A percentile compares a stretch with the other conserved stretches of the same genome.
phyloP scores from a whole-genome alignment of 2,329 filamentous ascomycete species.

The Verticillium isaacii region DNA sequence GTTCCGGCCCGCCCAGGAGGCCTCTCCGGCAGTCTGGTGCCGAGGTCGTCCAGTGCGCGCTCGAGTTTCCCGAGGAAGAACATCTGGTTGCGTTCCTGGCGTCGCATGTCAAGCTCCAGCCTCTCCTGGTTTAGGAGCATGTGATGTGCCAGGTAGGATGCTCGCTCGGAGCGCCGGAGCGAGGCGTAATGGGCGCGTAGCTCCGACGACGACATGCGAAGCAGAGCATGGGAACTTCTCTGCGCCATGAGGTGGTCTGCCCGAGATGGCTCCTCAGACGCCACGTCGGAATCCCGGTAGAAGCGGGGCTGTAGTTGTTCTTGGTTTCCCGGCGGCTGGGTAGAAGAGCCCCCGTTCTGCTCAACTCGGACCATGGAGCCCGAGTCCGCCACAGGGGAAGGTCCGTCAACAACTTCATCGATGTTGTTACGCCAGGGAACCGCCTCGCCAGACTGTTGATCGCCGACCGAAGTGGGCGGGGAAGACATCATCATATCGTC shows the following conservation, averaged over 20 bases:
- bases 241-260: not conserved
- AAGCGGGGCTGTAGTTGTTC: not conserved
- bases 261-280: not conserved
- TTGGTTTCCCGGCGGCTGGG: not conserved
- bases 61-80: constrained; percentile 11
- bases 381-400: not conserved
- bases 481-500: constrained; percentile 8
- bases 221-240: not conserved
- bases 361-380: not conserved
- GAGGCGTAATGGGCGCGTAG: constrained; percentile 10
- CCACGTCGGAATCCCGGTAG: not conserved
- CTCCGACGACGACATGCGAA: constrained; percentile 7
- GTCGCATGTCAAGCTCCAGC: constrained; percentile 10
- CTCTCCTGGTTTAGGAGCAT: constrained; percentile 13
- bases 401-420: not conserved
- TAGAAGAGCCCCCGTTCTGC: not conserved
- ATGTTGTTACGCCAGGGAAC: not conserved
- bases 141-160: constrained; percentile 11
- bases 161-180: constrained; percentile 4
- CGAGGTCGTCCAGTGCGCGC: not conserved
- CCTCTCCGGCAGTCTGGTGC: not conserved
- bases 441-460: not conserved
- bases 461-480: constrained; percentile 1
- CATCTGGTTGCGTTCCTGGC: constrained; percentile 11
- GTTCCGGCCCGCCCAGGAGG: not conserved